These are phyloP conservation scores for Tetragonia tetragonoides DNA, from an alignment of 148 eudicot genomes.

Conservation along the genomic window DNA sequence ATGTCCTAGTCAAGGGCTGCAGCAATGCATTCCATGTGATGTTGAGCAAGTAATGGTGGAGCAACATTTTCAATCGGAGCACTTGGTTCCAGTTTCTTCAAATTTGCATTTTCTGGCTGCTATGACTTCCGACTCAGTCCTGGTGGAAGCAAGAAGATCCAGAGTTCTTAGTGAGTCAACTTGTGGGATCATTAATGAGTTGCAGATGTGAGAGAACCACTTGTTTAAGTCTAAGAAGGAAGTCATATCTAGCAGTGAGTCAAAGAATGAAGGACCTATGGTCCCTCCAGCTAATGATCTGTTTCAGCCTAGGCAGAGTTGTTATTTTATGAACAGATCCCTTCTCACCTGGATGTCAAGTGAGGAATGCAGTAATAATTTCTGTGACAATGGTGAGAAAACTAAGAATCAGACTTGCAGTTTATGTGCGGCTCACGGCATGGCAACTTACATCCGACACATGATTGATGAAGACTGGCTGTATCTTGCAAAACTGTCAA, in stretches of 20 bases:
- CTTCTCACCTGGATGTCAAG: conserved; percentile 46
- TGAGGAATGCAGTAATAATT: conserved; percentile 11
- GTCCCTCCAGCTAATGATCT: conserved; percentile 17
- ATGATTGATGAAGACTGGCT: conserved; percentile 94
- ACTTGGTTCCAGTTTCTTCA: conserved; percentile 35
- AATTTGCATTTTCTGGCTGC: conserved; percentile 46
- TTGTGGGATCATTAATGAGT: conserved; percentile 38
- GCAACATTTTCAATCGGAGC: conserved; percentile 34
- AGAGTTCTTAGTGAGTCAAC: conserved; percentile 63
- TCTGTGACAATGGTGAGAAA: conserved; percentile 16
- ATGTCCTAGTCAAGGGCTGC: conserved; percentile 24
- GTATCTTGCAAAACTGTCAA: conserved; percentile 59
- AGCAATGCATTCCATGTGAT: conserved; percentile 30
- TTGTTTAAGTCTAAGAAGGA: conserved; percentile 43
- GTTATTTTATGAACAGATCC: conserved; percentile 77
- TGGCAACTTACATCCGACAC: conserved; percentile 53
- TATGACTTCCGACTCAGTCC: conserved; percentile 42
- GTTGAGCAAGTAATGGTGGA: conserved; percentile 45
- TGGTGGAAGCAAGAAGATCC: conserved; percentile 55
- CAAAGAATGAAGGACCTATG: conserved; percentile 22
- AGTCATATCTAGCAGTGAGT: conserved; percentile 22
- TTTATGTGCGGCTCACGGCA: conserved; percentile 35
- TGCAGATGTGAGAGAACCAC: conserved; percentile 56
- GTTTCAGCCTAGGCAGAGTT: conserved; percentile 52
- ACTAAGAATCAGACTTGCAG: conserved; percentile 22